Percentiles rank a stretch among this genome's conserved stretches.
These are phyloP conservation scores for Rhizophlyctis rosea DNA, from an alignment of 192 early-diverging fungal genomes.

Conservation along the genomic window DNA sequence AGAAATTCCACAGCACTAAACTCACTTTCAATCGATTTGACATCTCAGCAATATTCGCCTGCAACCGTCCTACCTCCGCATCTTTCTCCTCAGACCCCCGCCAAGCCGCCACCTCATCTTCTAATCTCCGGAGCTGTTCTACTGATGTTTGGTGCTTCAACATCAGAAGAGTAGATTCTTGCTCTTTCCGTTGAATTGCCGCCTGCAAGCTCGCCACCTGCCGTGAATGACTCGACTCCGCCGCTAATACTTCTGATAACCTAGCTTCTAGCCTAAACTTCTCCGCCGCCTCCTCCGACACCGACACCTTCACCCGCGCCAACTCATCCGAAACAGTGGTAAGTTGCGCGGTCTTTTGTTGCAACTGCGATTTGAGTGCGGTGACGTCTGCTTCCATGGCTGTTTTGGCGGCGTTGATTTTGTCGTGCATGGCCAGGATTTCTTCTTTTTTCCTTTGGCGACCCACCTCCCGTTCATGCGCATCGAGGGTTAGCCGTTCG, in stretches of 20 bases:
- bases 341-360: constrained; percentile 25
- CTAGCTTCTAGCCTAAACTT: constrained; percentile 37
- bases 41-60: constrained; percentile 22
- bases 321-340: constrained; percentile 25
- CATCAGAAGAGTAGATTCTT: constrained; percentile 29
- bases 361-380: constrained; percentile 31
- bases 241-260: constrained; percentile 36
- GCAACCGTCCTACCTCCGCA: constrained; percentile 30
- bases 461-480: constrained; percentile 27
- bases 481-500: constrained; percentile 14
- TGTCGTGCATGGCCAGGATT: constrained; percentile 47
- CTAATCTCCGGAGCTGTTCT: constrained; percentile 34
- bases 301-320: constrained; percentile 30
- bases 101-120: constrained; percentile 39
- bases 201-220: constrained; percentile 36
- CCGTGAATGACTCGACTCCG: constrained; percentile 27
- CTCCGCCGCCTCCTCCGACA: constrained; percentile 32
- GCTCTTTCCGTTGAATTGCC: constrained; percentile 37
- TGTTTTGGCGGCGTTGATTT: constrained; percentile 38
- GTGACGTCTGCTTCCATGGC: constrained; percentile 46
- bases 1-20: no score
- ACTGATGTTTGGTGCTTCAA: constrained; percentile 32
- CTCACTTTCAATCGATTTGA: constrained; percentile 21
- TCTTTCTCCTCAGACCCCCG: constrained; percentile 24
- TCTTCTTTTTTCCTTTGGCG: constrained; percentile 49